phyloP scores from a whole-genome alignment of 2,329 filamentous ascomycete species.

The Stagonosporopsis chrysanthemi region DNA sequence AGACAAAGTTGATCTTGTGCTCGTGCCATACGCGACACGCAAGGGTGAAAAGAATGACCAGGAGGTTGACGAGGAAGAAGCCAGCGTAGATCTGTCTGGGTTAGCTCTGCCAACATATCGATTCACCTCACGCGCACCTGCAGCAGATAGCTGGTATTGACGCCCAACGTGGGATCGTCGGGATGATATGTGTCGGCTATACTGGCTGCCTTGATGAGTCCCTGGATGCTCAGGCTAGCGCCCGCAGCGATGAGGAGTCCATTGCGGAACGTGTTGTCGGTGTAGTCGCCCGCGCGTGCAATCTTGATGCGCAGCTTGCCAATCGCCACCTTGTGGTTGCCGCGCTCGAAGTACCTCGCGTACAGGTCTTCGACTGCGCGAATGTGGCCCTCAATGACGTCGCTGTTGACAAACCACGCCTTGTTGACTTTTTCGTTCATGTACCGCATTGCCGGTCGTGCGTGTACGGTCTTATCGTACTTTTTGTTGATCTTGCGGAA shows the following conservation, averaged over 20 bases:
- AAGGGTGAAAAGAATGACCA: conserved; percentile 84
- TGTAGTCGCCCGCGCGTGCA: conserved; percentile 65
- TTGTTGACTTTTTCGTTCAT: conserved; percentile 92
- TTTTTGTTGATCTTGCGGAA: conserved; percentile 99
- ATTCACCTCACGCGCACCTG: conserved; percentile 57
- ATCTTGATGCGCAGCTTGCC: conserved; percentile 82
- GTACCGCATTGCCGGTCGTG: conserved; percentile 78
- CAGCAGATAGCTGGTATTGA: conserved; percentile 63
- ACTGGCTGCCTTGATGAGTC: conserved; percentile 49
- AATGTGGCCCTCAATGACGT: conserved; percentile 81
- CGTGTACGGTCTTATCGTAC: conserved; percentile 89
- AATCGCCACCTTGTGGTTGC: conserved; percentile 89
- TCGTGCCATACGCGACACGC: conserved; percentile 83
- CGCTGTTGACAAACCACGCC: conserved; percentile 90
- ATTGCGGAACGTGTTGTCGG: conserved; percentile 65
- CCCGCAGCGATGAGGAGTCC: conserved; percentile 57
- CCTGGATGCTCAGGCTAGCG: conserved; percentile 54
- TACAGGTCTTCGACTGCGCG: conserved; percentile 88
- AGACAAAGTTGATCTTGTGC: conserved; percentile 92
- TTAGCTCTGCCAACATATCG: conserved; percentile 52
- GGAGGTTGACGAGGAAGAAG: conserved; percentile 82
- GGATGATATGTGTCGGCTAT: conserved; percentile 35
- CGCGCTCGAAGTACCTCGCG: conserved; percentile 90
- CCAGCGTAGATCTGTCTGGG: conserved; percentile 79
- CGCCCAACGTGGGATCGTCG: conserved; percentile 29